Percentiles rank a stretch among this genome's conserved stretches.
phyloP scores from a whole-genome alignment of 2,329 filamentous ascomycete species.

The Fusarium abutilonis region DNA sequence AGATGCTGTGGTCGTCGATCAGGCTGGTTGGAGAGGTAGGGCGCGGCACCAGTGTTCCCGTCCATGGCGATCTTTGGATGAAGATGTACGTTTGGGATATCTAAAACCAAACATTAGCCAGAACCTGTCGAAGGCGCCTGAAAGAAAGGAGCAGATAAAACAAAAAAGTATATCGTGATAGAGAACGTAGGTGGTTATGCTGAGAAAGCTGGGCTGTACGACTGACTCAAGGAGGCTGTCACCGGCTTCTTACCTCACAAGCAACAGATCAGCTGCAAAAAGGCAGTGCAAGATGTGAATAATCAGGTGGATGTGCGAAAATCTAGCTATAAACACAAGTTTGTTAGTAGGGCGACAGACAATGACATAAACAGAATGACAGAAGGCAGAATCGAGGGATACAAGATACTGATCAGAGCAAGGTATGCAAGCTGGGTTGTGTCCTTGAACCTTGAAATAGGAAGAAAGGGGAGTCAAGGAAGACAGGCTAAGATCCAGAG shows the following conservation, averaged over 20 bases:
- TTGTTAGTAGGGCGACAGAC: constrained; percentile 2
- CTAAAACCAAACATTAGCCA: constrained; percentile 10
- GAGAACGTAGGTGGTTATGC: background rate
- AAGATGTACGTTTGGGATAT: constrained; percentile 51
- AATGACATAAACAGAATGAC: background rate
- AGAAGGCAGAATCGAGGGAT: background rate
- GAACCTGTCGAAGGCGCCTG: background rate
- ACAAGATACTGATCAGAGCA: background rate
- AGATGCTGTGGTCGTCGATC: constrained; percentile 47
- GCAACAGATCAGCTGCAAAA: constrained; percentile 48
- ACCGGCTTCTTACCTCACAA: constrained; percentile 45
- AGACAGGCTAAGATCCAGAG: background rate
- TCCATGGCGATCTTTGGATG: constrained; percentile 51
- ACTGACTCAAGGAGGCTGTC: background rate
- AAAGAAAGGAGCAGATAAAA: background rate
- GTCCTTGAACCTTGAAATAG: too few species aligned
- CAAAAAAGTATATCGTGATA: background rate
- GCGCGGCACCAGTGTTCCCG: constrained; percentile 45
- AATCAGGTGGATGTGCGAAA: constrained; percentile 45
- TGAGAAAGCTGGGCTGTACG: too few species aligned
- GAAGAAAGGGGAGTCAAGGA: too few species aligned
- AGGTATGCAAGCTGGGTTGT: background rate
- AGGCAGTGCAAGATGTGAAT: constrained; percentile 47
- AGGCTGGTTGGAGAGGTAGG: constrained; percentile 48
- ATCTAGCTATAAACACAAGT: constrained; percentile 35